Evolutionary conservation across 306 rosid species (phyloP), one percentile per base, ranked within the genome.

Genomic region (Prunus salicina): DNA sequence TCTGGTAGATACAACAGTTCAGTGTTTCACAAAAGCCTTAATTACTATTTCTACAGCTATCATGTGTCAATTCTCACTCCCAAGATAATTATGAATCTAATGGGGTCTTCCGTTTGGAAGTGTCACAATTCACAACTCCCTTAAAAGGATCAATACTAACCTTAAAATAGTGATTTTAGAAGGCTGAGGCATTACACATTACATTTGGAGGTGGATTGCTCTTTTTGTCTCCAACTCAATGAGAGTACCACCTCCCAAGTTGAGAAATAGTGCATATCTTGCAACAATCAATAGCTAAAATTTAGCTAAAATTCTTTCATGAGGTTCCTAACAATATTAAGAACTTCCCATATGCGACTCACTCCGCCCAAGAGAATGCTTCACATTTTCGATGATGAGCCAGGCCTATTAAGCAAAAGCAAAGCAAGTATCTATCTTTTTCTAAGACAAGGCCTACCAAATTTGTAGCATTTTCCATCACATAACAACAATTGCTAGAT

Each of bases 401-500:
- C 64, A 12, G 9, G 12, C 64, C 64, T 7, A 60, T 25, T 25
- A 10, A 16, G 3, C 64, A 60, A 11, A 24, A 18, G 64, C 18
- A 25, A 60, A 25, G 64, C 32, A 25, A 60, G 3, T 1, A 34
- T 64, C 49, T 16, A 34, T 34, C 49, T 32, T 34, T 64, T 19
- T 49, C 18, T 14, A 3, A 47, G 1, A 13, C 62, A 69, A 69
- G 18, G 27, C 28, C 45, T 25, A 49, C 27, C 47, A 9, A 70
- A 49, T 6, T 16, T 25, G 20, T 27, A 69, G 43, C 20, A 28
- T 69, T 16, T 10, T n/a, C 46, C 51, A 51, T 7, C 20, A 69
- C 74, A 28, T 28, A 19, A 41, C 70, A 20, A 76, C 76, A 74
- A 58, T 27, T 20, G 43, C 49, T 9, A 58, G 51, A 66, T 28